Base-by-base conservation (phyloP, 352 stramenopile species). In the Globisporangium emineosum region DNA sequence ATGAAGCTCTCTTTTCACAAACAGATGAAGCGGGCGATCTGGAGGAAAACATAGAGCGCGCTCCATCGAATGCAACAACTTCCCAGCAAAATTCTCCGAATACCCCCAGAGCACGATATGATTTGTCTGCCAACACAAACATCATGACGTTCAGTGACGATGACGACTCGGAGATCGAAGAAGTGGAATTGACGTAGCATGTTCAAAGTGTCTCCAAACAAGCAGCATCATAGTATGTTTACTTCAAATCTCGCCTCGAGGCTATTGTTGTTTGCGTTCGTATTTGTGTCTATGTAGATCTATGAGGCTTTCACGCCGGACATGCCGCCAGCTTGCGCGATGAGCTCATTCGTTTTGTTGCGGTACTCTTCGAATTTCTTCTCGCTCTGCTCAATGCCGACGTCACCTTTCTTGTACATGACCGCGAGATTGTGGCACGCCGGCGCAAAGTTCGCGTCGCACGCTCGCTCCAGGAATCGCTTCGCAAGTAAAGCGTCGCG, bases 361-460 rank as follows among this genome's bases (percentile, higher is more conserved):
- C 80, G 78, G 68, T 92, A 95, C 61, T 91, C 70, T 17, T 94
- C 62, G 60, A 90, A 93, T 56, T 81, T 80, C 25, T 66, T 60
- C 42, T 91, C 75, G 59, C 90, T 75, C 71, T 90, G 72, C 15
- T 78, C 66, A 30, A 94, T 77, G 40, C 78, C 79, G n/a, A 66
- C 72, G 67, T 96, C 88, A 35, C 88, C 88, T 40, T 90, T 93
- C 70, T 94, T 94, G 81, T 83, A 94, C 86, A 94, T 93, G 40
- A 96, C 88, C 4, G 88, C 88, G 37, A 96, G 68, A 59, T 96
- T 96, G 69, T 96, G 86, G 71, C 88, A 96, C 40, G 88, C 88
- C 55, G 88, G 88, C 15, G 86, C 88, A 62, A 92, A 93, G 66
- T 93, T 94, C 64, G 83, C 79, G 49, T 93, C 84, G 54, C 88